phyloP scores from a whole-genome alignment of 192 early-diverging fungal genomes.

The Kappamyces sp. region DNA sequence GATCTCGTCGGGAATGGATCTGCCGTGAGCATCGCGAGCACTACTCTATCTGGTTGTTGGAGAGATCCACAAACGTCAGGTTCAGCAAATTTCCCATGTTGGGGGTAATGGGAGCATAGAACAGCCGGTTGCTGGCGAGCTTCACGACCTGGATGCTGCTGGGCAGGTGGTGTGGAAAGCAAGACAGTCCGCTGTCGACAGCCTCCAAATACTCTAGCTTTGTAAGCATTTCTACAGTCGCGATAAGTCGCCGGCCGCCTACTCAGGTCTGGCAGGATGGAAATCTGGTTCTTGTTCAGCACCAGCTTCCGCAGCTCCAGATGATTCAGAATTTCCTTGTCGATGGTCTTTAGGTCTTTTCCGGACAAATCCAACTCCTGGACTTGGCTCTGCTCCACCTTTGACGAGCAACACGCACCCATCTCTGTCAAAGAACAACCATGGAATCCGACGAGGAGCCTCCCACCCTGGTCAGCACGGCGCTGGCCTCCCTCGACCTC shows the following conservation, averaged over 20 bases:
- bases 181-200: constrained; percentile 38
- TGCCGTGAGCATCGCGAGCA: constrained; percentile 7
- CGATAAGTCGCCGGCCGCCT: no score
- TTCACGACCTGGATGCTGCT: constrained; percentile 22
- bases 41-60: constrained; percentile 41
- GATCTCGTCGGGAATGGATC: constrained; percentile 34
- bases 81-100: constrained; percentile 37
- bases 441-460: not conserved
- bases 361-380: not conserved
- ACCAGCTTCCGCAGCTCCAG: no score
- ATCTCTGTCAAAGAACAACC: no score
- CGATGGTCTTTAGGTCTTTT: no score
- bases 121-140: constrained; percentile 42
- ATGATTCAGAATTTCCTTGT: no score
- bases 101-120: constrained; percentile 43
- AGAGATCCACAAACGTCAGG: constrained; percentile 26
- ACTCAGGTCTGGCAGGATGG: no score
- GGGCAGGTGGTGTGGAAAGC: constrained; percentile 39
- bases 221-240: no score
- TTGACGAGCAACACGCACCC: not conserved
- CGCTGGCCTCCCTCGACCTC: constrained; percentile 2
- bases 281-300: no score
- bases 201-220: constrained; percentile 31
- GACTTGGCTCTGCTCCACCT: not conserved
- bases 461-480: not conserved